Conservation (phyloP, 163 green algal genomes). For the Chlamydomonas reinhardtii region DNA sequence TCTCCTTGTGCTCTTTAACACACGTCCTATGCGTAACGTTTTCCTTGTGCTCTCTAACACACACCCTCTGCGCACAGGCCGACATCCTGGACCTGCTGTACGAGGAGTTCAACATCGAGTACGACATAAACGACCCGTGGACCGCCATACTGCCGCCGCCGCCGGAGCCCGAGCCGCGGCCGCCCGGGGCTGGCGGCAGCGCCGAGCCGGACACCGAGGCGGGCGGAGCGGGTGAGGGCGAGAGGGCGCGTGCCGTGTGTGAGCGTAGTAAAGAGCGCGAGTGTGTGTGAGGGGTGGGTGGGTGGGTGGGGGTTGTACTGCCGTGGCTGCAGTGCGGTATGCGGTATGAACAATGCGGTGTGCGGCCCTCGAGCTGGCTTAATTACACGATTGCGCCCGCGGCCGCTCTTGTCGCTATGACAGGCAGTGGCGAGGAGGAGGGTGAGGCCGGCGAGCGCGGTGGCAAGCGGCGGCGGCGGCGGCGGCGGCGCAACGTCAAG, state of each 20-base stretch:
- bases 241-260: too few relatives aligned
- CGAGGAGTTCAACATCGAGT: slow-evolving; percentile 43
- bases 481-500: slow-evolving; percentile 6
- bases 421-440: neutral
- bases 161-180: neutral
- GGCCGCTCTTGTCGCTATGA: too few relatives aligned
- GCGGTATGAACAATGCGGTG: too few relatives aligned
- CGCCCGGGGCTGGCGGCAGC: slow-evolving; percentile 2
- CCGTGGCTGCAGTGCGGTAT: too few relatives aligned
- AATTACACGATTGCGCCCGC: too few relatives aligned
- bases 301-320: too few relatives aligned
- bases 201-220: slow-evolving; percentile 10
- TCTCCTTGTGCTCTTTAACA: too few relatives aligned
- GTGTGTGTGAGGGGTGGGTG: neutral
- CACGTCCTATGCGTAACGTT: too few relatives aligned
- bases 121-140: slow-evolving; percentile 48
- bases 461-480: neutral
- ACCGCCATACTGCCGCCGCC: slow-evolving; percentile 37
- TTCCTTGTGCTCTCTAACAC: too few relatives aligned
- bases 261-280: too few relatives aligned
- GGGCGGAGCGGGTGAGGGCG: neutral
- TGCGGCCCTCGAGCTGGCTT: too few relatives aligned
- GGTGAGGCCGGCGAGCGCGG: neutral
- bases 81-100: slow-evolving; percentile 45
- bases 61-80: neutral